Conservation (phyloP, 805 yeast genomes). For the Ogataea pignaliae region DNA sequence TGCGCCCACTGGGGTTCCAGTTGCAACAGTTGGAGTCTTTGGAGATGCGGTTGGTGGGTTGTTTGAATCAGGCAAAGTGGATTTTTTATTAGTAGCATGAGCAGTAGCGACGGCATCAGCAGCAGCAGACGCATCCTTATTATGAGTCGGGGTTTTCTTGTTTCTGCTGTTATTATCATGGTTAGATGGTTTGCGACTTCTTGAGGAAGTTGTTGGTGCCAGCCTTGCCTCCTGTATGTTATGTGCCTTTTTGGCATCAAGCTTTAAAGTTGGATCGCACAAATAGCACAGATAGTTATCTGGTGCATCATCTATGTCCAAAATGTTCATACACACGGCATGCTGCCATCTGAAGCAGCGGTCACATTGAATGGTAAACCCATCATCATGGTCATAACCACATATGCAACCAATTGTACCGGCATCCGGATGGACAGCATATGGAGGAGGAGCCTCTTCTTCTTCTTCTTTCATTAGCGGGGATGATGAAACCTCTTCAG, state of each 20-base stretch:
- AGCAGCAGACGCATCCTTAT: not conserved
- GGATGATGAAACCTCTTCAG: conserved; percentile 3
- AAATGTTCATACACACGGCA: conserved; percentile 81
- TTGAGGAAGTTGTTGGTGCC: conserved; percentile 28
- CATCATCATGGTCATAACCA: conserved; percentile 83
- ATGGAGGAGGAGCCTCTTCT: conserved; percentile 30
- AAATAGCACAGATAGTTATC: conserved; percentile 76
- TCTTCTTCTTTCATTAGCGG: too few relatives aligned
- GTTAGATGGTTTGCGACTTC: conserved; percentile 6
- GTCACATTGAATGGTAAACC: conserved; percentile 93
- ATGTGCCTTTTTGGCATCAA: conserved; percentile 36
- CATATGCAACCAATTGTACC: conserved; percentile 90
- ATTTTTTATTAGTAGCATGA: not conserved
- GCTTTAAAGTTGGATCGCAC: conserved; percentile 50
- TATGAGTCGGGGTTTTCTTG: not conserved
- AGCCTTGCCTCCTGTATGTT: conserved; percentile 31
- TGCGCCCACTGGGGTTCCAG: too few relatives aligned
- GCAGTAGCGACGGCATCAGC: conserved; percentile 4
- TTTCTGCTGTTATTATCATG: not conserved
- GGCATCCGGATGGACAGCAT: conserved; percentile 72
- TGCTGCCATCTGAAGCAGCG: conserved; percentile 93
- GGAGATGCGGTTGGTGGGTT: not conserved
- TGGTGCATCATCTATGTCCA: conserved; percentile 69
- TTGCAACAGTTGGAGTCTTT: too few relatives aligned
- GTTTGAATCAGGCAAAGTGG: not conserved